Conservation (phyloP, 1,284 basidiomycete species). For the Pseudozyma hubeiensis region DNA sequence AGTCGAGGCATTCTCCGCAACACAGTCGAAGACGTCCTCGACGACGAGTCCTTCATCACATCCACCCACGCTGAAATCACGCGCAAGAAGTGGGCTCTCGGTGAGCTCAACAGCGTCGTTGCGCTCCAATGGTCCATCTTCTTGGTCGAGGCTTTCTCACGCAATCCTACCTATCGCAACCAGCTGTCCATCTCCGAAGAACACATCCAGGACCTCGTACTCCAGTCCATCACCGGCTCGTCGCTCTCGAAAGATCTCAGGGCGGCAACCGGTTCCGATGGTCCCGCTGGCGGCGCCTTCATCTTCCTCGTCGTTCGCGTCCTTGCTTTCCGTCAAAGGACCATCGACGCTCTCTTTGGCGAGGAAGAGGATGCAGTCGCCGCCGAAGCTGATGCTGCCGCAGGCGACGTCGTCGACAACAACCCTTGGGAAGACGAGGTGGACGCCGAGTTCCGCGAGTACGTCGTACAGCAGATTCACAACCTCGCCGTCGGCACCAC, state of each 20-base stretch:
- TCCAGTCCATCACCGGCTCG: constrained; percentile 50
- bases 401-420: constrained; percentile 52
- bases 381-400: constrained; percentile 49
- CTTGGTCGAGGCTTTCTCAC: constrained; percentile 56
- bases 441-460: constrained; percentile 62
- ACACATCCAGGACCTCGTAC: constrained; percentile 52
- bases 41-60: constrained; percentile 64
- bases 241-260: constrained; percentile 72
- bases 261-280: constrained; percentile 77
- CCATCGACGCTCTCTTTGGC: constrained; percentile 71
- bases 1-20: constrained; percentile 38
- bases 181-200: constrained; percentile 59
- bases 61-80: constrained; percentile 61
- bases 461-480: constrained; percentile 64
- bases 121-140: constrained; percentile 87
- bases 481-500: constrained; percentile 53
- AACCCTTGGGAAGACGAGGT: constrained; percentile 69
- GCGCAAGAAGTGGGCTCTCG: constrained; percentile 75
- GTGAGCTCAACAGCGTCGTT: constrained; percentile 80
- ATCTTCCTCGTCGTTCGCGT: constrained; percentile 74
- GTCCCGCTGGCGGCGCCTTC: constrained; percentile 84
- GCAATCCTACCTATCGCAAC: constrained; percentile 51
- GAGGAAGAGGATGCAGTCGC: constrained; percentile 71
- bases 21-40: constrained; percentile 46
- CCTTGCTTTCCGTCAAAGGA: constrained; percentile 67